These are phyloP conservation scores for Saccharomyces hybrid DNA, from an alignment of 1,139 yeast genomes.

Conservation along the genomic window DNA sequence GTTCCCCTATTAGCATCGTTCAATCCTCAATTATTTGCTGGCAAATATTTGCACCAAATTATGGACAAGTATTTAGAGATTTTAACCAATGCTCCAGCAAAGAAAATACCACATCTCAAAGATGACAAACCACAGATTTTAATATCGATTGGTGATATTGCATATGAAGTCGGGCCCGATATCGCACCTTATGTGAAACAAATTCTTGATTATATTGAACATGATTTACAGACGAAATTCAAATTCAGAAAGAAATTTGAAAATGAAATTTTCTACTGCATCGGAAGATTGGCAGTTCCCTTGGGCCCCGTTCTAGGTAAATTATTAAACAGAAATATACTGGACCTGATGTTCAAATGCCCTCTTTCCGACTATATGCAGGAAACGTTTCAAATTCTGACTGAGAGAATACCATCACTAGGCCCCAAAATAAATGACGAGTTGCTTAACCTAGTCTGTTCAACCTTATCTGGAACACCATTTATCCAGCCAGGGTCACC, in stretches of 20 bases:
- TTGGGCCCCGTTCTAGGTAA: constrained; percentile 94
- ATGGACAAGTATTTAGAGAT: constrained; percentile 72
- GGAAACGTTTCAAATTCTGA: constrained; percentile 60
- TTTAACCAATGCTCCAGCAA: constrained; percentile 33
- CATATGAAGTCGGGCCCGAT: constrained; percentile 76
- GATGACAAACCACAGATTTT: constrained; percentile 68
- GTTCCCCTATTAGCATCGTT: constrained; percentile 78
- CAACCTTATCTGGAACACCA: constrained; percentile 72
- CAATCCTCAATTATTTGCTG: constrained; percentile 69
- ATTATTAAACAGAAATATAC: constrained; percentile 71
- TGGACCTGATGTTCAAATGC: constrained; percentile 74
- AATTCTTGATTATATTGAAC: constrained; percentile 73
- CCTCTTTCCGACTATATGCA: constrained; percentile 78
- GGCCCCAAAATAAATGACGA: constrained; percentile 66
- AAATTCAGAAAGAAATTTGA: constrained; percentile 67
- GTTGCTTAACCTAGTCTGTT: constrained; percentile 61
- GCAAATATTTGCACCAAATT: constrained; percentile 72
- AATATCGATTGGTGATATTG: constrained; percentile 77
- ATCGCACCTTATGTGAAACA: constrained; percentile 88
- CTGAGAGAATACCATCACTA: constrained; percentile 70
- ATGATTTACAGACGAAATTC: constrained; percentile 66
- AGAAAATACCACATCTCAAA: constrained; percentile 6
- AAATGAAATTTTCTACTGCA: constrained; percentile 82
- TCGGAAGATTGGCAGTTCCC: constrained; percentile 78
- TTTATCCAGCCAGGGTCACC: constrained; percentile 92